Percentiles rank a stretch among this genome's conserved stretches.
Conservation (phyloP, 805 yeast genomes). For the Zygotorulaspora chibaensis region DNA sequence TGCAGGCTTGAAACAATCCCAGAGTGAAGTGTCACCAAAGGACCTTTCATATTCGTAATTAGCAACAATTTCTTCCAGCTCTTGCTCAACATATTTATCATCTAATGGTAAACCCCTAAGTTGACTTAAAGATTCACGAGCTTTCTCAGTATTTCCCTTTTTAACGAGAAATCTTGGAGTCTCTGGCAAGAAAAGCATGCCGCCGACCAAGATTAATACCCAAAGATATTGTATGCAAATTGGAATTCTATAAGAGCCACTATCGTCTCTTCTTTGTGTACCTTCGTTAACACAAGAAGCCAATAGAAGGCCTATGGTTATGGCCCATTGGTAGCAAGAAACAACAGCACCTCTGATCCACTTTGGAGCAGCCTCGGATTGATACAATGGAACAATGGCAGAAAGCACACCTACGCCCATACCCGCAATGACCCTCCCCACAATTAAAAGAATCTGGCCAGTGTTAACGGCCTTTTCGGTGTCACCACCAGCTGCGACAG, state of each 20-base stretch:
- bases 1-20: conserved; percentile 62
- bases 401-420: conserved; percentile 70
- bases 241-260: conserved; percentile 62
- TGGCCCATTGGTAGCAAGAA: conserved; percentile 68
- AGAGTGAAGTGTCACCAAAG: conserved; percentile 62
- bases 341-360: conserved; percentile 77
- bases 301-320: conserved; percentile 66
- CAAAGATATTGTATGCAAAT: conserved; percentile 46
- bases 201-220: conserved; percentile 37
- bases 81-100: conserved; percentile 51
- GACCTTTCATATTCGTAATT: conserved; percentile 55
- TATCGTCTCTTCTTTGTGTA: conserved; percentile 29
- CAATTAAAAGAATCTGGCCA: conserved; percentile 60
- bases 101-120: conserved; percentile 53
- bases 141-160: conserved; percentile 47
- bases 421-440: conserved; percentile 71
- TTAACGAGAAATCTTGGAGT: conserved; percentile 60
- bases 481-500: conserved; percentile 75
- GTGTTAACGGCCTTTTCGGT: conserved; percentile 74
- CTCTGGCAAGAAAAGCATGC: conserved; percentile 61
- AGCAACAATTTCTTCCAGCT: conserved; percentile 54
- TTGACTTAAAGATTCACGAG: conserved; percentile 48
- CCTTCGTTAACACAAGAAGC: conserved; percentile 34
- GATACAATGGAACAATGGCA: conserved; percentile 69
- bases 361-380: conserved; percentile 75